phyloP scores from a whole-genome alignment of 2,329 filamentous ascomycete species.

The Torrubiella hemipterigena region DNA sequence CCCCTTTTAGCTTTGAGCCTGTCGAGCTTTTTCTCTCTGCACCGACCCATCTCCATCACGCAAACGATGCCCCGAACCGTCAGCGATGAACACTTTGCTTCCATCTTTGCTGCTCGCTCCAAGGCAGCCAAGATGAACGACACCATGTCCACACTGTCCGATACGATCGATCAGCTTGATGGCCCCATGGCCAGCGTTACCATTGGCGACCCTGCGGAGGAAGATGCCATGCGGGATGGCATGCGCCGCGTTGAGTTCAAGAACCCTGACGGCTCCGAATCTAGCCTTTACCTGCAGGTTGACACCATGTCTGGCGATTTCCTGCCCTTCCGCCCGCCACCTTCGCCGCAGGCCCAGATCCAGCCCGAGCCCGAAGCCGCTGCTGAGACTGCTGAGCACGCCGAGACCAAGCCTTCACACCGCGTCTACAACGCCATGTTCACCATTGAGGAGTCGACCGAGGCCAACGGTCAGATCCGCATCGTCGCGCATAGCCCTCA shows the following conservation, averaged over 20 bases:
- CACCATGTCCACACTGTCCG: slow-evolving; percentile 56
- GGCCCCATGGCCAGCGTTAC: slow-evolving; percentile 42
- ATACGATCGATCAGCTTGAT: slow-evolving; percentile 47
- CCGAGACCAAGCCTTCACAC: slow-evolving; percentile 29
- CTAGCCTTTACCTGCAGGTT: slow-evolving; percentile 52
- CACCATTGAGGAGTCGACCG: slow-evolving; percentile 54
- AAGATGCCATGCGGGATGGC: slow-evolving; percentile 30
- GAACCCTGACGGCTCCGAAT: slow-evolving; percentile 43
- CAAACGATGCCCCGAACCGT: slow-evolving; percentile 65
- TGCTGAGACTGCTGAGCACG: slow-evolving; percentile 17
- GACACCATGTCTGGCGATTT: slow-evolving; percentile 60
- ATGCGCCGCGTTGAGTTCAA: slow-evolving; percentile 39
- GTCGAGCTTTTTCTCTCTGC: slow-evolving; percentile 89
- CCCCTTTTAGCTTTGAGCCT: slow-evolving; percentile 62
- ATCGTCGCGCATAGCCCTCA: slow-evolving; percentile 49
- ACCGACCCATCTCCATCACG: slow-evolving; percentile 84
- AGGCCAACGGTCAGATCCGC: slow-evolving; percentile 45
- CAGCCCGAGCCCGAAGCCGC: slow-evolving; percentile 23
- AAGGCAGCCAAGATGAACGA: slow-evolving; percentile 40
- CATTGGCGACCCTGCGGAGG: slow-evolving; percentile 27
- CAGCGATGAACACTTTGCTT: slow-evolving; percentile 64
- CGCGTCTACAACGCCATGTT: slow-evolving; percentile 53
- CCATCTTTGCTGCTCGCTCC: slow-evolving; percentile 59
- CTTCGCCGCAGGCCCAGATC: slow-evolving; percentile 53
- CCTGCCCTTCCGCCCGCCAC: slow-evolving; percentile 75